These are phyloP conservation scores for Diaporthe citri DNA, from an alignment of 2,329 filamentous ascomycete species.

Conservation along the genomic window DNA sequence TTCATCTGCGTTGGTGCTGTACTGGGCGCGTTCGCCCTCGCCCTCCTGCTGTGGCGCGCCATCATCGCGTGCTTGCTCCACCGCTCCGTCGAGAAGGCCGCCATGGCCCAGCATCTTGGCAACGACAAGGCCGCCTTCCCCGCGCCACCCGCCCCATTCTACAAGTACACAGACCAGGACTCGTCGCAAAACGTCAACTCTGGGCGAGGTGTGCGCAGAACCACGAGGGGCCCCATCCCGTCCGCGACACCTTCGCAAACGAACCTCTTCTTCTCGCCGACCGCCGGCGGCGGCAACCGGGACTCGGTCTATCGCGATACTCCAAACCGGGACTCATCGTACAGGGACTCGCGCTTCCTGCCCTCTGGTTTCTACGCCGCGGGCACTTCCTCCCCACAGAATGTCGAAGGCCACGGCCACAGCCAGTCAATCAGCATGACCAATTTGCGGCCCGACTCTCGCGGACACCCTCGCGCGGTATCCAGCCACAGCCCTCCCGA, in stretches of 20 bases:
- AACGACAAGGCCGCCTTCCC: slow-evolving; percentile 78
- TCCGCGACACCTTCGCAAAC: slow-evolving; percentile 72
- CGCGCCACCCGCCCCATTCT: slow-evolving; percentile 69
- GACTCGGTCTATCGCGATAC: slow-evolving; percentile 33
- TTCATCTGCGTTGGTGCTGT: slow-evolving; percentile 95
- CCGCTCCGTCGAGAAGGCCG: slow-evolving; percentile 88
- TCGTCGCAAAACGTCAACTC: slow-evolving; percentile 64
- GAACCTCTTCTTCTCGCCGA: slow-evolving; percentile 95
- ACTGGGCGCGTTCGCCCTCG: slow-evolving; percentile 83
- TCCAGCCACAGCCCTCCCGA: slow-evolving; percentile 71
- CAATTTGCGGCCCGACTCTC: slow-evolving; percentile 71
- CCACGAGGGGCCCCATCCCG: slow-evolving; percentile 64
- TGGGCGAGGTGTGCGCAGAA: slow-evolving; percentile 65
- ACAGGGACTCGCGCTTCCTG: slow-evolving; percentile 83
- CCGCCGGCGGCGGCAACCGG: slow-evolving; percentile 70
- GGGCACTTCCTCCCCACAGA: slow-evolving; percentile 70
- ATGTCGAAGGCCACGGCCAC: slow-evolving; percentile 58
- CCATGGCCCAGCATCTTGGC: slow-evolving; percentile 77
- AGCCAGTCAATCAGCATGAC: slow-evolving; percentile 70
- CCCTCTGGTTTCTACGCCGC: slow-evolving; percentile 93
- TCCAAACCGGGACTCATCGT: slow-evolving; percentile 48
- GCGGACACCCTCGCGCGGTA: slow-evolving; percentile 59
- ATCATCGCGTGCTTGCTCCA: slow-evolving; percentile 92
- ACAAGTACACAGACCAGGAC: slow-evolving; percentile 73
- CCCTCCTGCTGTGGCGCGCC: slow-evolving; percentile 88